A percentile compares a stretch with the other conserved stretches of the same genome.
Conservation (phyloP, 2,329 filamentous ascomycete species). For the Akanthomyces muscarius region DNA sequence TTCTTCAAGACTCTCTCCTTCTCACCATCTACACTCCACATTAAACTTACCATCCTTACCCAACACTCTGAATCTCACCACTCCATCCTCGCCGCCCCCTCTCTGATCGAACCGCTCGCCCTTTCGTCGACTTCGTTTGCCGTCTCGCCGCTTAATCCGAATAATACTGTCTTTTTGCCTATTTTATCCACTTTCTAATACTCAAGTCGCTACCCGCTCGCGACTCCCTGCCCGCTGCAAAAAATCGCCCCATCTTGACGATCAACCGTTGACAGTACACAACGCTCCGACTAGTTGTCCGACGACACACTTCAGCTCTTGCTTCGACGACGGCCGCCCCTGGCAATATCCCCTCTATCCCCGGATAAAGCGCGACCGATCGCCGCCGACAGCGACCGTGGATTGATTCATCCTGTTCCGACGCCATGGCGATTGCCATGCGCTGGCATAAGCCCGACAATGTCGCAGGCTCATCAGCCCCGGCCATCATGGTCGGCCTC, state of each 20-base stretch:
- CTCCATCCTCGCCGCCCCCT: constrained; percentile 1
- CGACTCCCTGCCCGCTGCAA: constrained; percentile 7
- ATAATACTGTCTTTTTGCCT: not conserved
- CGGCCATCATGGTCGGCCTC: constrained; percentile 67
- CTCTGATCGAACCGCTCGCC: not conserved
- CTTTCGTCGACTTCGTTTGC: not conserved
- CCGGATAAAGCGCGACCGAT: constrained; percentile 7
- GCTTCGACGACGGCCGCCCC: constrained; percentile 11
- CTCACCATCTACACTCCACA: constrained; percentile 17
- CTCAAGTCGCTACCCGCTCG: not conserved
- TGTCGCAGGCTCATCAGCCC: constrained; percentile 68
- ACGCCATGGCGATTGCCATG: constrained; percentile 63
- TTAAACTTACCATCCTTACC: constrained; percentile 15
- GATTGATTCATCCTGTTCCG: constrained; percentile 47
- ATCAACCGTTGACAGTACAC: constrained; percentile 7
- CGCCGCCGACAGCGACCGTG: constrained; percentile 26
- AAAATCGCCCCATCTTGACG: constrained; percentile 13
- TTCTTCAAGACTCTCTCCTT: constrained; percentile 4
- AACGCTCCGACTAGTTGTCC: not conserved
- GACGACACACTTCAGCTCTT: not conserved
- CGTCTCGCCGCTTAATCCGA: not conserved
- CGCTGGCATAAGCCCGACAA: constrained; percentile 72
- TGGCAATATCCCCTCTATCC: not conserved
- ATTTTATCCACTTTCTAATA: not conserved
- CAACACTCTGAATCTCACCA: constrained; percentile 9